These are phyloP conservation scores for Arachis monticola DNA, from an alignment of 331 rosid genomes.

Conservation along the genomic window DNA sequence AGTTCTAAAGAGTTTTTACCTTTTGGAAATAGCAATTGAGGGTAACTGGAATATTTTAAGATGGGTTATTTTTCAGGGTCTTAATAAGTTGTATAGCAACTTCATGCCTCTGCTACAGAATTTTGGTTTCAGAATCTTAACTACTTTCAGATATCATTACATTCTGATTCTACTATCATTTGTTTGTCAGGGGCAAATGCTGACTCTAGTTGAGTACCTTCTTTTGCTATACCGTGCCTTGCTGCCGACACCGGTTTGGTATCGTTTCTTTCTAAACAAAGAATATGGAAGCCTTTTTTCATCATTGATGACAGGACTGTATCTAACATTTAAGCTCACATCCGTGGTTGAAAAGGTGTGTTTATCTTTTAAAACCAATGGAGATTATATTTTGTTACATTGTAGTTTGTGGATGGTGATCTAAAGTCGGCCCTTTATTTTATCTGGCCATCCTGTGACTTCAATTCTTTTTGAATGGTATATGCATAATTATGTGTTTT, in stretches of 20 bases:
- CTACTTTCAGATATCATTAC: neutral
- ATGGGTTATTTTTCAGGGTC: slow-evolving; percentile 5
- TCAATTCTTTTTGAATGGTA: neutral
- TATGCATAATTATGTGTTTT: slow-evolving; percentile 9
- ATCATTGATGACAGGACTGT: slow-evolving; percentile 89
- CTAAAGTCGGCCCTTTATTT: neutral
- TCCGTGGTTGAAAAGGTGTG: slow-evolving; percentile 94
- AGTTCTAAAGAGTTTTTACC: neutral
- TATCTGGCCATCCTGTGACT: neutral
- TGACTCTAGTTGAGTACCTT: slow-evolving; percentile 85
- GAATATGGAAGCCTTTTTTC: slow-evolving; percentile 98
- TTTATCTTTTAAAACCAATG: slow-evolving; percentile 16
- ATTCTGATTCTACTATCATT: slow-evolving; percentile 40
- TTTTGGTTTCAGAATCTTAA: slow-evolving; percentile 23
- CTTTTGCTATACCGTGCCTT: slow-evolving; percentile 92
- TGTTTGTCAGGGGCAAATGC: slow-evolving; percentile 85
- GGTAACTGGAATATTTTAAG: slow-evolving; percentile 17
- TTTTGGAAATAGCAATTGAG: slow-evolving; percentile 17
- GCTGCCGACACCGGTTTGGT: slow-evolving; percentile 97
- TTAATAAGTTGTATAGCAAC: neutral
- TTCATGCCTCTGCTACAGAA: slow-evolving; percentile 5
- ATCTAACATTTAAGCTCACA: slow-evolving; percentile 94
- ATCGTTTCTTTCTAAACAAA: slow-evolving; percentile 95
- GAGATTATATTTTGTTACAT: slow-evolving; percentile 24
- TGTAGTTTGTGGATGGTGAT: slow-evolving; percentile 25